Base-by-base conservation (phyloP, 78 protist species). In the Speleostelium caveatum region DNA sequence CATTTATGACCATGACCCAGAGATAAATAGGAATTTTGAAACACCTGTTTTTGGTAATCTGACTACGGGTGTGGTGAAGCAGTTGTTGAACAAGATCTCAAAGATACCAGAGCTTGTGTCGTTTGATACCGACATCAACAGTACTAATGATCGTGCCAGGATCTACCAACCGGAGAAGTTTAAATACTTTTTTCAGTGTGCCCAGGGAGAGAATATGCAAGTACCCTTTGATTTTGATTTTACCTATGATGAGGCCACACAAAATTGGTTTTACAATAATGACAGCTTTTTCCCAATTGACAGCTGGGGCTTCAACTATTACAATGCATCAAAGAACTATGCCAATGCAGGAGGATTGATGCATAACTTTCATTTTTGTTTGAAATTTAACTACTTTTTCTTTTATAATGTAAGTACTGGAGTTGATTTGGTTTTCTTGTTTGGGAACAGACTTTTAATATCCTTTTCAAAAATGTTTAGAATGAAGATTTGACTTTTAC, bases 321-420 rank as follows among this genome's bases (percentile, higher is more conserved):
- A 42, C 17, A 19, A 55, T 17, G 10, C 22, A 4, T 69, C n/a
- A 5, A 53, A 17, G 21, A 26, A 10, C 14, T 69, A 69, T 42
- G 26, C 75, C 0, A 36, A 69, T 69, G 75, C 41, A 16, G 55
- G 22, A 39, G 74, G 67, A 6, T 30, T 7, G 5, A 63, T 65
- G 39, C 92, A 87, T n/a, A 87, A 87, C 36, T 87, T 53, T 49
- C 87, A 75, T 77, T 87, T 75, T 65, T 87, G 87, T 69, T 28
- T 73, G 36, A 60, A 62, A 28, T 38, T 26, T 12, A 62, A 66
- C 24, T 30, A 49, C 4, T 14, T 19, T n/a, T 75, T 75, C 8
- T 14, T 8, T 26, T 79, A 56, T 61, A 3, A 32, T 12, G 8
- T 65, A 33, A 32, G 16, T 38, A 49, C 45, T 21, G 5, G 30